Base-by-base conservation (phyloP, 305 asterid species). In the Fraxinus ornus region DNA sequence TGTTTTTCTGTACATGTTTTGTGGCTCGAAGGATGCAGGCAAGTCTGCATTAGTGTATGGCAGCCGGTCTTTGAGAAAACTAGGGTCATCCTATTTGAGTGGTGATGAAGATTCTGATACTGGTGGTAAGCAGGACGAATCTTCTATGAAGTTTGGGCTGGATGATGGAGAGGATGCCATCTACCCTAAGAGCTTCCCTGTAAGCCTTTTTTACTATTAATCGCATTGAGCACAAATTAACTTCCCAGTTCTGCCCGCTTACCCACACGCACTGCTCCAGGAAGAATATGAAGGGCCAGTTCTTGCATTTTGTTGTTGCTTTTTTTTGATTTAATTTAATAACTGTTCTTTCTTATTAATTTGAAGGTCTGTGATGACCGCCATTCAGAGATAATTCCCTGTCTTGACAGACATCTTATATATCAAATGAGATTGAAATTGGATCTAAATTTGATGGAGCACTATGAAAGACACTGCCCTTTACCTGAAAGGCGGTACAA, bases 391-490 rank as follows among this genome's bases (percentile, higher is more conserved):
- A 87, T 94, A 81, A 94, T 94, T 86, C 98, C 97, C 22, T 94
- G 98, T 81, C 92, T 94, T 75, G 98, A 94, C 88, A 86, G 98
- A 88, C 83, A 93, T 91, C 94, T 92, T 86, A 95, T 93, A 83
- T 95, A 93, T 83, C 98, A 95, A 81, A 92, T 88, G 96, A 92
- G 97, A 91, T 72, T 95, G 89, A 95, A 95, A 85, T 85, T 93
- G 91, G 98, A 95, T 88, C 88, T 93, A 47, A 87, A 94, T 62
- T 77, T 95, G 85, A 95, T 95, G 98, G 98, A 95, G 92, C 98
- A 95, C 90, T 95, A 93, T 74, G 98, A 93, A 86, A 88, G 98
- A 78, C 98, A 93, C 88, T 95, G 98, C 87, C 98, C 98, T 37
- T 84, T 87, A 87, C 98, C 97, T 30, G 98, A 95, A 88, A 91